Conservation (phyloP, 148 eudicot species). For the Nepenthes gracilis region DNA sequence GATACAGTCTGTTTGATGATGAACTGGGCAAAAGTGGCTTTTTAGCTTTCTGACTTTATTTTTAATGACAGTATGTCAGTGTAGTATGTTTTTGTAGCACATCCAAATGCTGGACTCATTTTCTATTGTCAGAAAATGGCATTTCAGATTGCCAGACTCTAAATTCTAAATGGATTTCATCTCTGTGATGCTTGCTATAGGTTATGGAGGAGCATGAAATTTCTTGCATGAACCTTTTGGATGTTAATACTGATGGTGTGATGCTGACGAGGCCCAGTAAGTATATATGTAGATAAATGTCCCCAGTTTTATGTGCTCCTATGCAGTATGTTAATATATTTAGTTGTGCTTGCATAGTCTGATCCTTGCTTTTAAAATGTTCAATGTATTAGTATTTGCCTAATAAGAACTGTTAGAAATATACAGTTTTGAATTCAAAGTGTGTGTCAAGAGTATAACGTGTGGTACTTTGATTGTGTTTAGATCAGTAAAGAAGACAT, state of each 20-base stretch:
- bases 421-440: too few species aligned
- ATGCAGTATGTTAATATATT: background rate
- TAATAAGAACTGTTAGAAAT: too few species aligned
- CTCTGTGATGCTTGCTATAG: slow-evolving; percentile 21
- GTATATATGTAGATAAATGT: slow-evolving; percentile 3
- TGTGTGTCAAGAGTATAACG: too few species aligned
- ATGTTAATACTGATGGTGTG: slow-evolving; percentile 76
- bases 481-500: too few species aligned
- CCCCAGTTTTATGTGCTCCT: too few species aligned
- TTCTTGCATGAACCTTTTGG: slow-evolving; percentile 69
- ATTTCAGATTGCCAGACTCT: background rate
- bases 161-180: background rate
- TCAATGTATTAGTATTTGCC: too few species aligned
- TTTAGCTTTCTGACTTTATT: background rate
- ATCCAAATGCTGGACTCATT: background rate
- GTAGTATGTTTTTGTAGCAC: background rate
- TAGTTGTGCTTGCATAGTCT: too few species aligned
- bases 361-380: too few species aligned
- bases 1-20: background rate
- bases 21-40: background rate
- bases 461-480: too few species aligned
- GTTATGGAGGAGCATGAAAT: slow-evolving; percentile 86
- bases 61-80: background rate
- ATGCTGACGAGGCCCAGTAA: slow-evolving; percentile 73
- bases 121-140: background rate